Evolutionary conservation across 2,329 filamentous ascomycete species (phyloP).

Genomic region (Xylariaceae sp.): DNA sequence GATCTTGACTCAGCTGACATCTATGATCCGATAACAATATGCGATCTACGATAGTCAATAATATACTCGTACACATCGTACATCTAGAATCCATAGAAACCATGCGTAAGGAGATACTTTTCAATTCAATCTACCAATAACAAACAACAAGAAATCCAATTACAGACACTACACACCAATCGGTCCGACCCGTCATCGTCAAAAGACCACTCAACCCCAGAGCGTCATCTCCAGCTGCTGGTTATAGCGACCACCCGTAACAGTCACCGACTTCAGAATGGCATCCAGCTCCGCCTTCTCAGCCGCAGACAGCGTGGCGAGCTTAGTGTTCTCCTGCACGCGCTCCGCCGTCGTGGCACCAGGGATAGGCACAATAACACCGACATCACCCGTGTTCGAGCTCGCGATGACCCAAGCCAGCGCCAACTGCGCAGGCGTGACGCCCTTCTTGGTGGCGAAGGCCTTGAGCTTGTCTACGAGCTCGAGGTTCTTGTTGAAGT

Average conservation of each 20-base stretch:
- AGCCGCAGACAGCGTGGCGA: not conserved
- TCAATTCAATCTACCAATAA: too few relatives aligned
- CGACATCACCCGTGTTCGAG: conserved; percentile 39
- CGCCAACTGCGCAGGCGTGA: conserved; percentile 52
- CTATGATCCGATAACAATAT: too few relatives aligned
- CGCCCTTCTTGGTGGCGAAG: conserved; percentile 49
- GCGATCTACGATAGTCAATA: too few relatives aligned
- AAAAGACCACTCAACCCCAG: not conserved
- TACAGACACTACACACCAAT: too few relatives aligned
- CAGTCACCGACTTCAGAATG: not conserved
- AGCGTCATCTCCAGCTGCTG: not conserved
- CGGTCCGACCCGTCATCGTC: not conserved
- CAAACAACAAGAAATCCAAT: too few relatives aligned
- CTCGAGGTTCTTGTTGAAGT: conserved; percentile 51
- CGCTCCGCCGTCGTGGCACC: conserved; percentile 45
- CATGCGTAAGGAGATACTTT: too few relatives aligned
- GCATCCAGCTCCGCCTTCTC: not conserved
- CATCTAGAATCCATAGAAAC: too few relatives aligned
- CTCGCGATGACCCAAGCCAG: conserved; percentile 60
- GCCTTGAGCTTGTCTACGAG: conserved; percentile 42
- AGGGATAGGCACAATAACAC: conserved; percentile 51
- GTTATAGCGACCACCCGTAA: not conserved
- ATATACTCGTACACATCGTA: too few relatives aligned
- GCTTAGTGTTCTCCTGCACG: conserved; percentile 40
- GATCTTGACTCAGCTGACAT: too few relatives aligned